These are phyloP conservation scores for Globisporangium solare DNA, from an alignment of 352 stramenopile species.

Conservation along the genomic window DNA sequence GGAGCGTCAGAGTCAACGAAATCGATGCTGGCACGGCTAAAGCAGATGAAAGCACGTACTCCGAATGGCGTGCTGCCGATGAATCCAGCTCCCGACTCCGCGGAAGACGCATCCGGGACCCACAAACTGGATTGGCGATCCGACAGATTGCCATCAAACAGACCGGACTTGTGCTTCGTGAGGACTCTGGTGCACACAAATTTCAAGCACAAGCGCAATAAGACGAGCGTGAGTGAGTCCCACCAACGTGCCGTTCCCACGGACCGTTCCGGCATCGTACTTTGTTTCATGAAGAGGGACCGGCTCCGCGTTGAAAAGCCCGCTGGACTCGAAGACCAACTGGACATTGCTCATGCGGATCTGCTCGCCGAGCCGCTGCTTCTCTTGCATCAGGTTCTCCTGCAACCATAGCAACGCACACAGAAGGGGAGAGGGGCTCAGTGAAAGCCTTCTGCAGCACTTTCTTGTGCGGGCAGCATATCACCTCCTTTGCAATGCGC, in stretches of 20 bases:
- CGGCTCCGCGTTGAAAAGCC: constrained; percentile 29
- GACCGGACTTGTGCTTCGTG: constrained; percentile 7
- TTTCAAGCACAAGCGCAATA: not conserved
- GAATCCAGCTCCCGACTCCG: not conserved
- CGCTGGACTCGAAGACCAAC: constrained; percentile 29
- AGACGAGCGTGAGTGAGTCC: not conserved
- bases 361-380: constrained; percentile 38
- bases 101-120: constrained; percentile 1
- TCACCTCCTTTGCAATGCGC: constrained; percentile 18
- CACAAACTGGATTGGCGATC: constrained; percentile 8
- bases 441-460: no score
- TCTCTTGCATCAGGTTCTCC: constrained; percentile 2
- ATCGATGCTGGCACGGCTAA: not conserved
- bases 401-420: not conserved
- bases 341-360: constrained; percentile 50
- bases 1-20: no score
- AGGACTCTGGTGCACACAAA: constrained; percentile 11
- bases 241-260: not conserved
- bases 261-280: constrained; percentile 16
- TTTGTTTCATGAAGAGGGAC: constrained; percentile 27
- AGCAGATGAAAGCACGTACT: not conserved
- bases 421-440: not conserved
- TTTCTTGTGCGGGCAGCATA: not conserved
- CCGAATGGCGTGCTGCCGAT: constrained; percentile 2
- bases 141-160: constrained; percentile 9